Percentiles rank a stretch among this genome's conserved stretches.
Evolutionary conservation across 495 filamentous ascomycete species (phyloP).

Genomic region (Glonium stellatum): DNA sequence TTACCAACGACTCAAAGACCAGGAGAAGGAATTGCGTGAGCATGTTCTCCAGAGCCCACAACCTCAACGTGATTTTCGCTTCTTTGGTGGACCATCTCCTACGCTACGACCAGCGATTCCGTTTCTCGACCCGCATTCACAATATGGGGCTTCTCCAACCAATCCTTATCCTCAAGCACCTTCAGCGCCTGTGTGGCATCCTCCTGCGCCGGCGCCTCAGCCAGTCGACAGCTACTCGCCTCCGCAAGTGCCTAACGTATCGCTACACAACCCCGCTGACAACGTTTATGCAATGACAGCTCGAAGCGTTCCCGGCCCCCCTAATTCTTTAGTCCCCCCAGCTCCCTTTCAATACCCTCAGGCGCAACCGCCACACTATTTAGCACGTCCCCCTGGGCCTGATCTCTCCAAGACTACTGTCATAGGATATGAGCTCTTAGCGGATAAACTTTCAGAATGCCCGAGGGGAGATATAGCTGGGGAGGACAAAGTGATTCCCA

Average conservation of each 20-base stretch:
- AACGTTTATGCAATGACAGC: conserved; percentile 14
- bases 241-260: conserved; percentile 12
- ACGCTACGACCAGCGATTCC: conserved; percentile 10
- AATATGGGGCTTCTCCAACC: conserved; percentile 8
- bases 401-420: conserved; percentile 44
- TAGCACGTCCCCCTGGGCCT: conserved; percentile 14
- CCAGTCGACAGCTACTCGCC: conserved; percentile 18
- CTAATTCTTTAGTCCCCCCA: conserved; percentile 2
- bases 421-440: conserved; percentile 62
- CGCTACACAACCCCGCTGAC: conserved; percentile 10
- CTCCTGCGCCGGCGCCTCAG: conserved; percentile 11
- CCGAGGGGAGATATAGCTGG: conserved; percentile 4
- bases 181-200: conserved; percentile 11
- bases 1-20: conserved; percentile 15
- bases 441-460: conserved; percentile 49
- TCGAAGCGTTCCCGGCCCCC: conserved; percentile 7
- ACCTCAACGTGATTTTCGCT: conserved; percentile 21
- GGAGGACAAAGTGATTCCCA: conserved; percentile 48
- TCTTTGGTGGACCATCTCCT: conserved; percentile 16
- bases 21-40: conserved; percentile 25
- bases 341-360: conserved; percentile 6
- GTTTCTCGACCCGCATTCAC: conserved; percentile 8
- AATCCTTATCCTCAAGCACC: conserved; percentile 10
- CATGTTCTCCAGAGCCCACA: conserved; percentile 27
- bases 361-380: conserved; percentile 19